A percentile compares a stretch with the other conserved stretches of the same genome.
Conservation (phyloP, 73 alveolate genomes). For the Tetrahymena borealis region DNA sequence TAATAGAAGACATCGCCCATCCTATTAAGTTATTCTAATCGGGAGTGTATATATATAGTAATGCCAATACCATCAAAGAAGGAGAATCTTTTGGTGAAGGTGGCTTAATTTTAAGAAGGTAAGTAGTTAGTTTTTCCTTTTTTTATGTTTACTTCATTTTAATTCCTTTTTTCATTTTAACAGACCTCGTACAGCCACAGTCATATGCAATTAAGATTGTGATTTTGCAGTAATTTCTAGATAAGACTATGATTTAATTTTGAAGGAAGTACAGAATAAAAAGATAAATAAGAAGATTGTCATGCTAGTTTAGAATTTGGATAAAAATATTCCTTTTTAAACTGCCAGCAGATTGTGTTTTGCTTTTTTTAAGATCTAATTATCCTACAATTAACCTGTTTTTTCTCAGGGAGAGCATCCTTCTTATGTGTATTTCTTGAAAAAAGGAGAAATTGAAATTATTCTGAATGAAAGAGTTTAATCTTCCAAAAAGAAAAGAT, state of each 20-base stretch:
- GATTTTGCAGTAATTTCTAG: not conserved
- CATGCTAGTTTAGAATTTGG: not conserved
- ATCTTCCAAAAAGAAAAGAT: not conserved
- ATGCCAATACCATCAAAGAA: not conserved
- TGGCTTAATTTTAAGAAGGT: not conserved
- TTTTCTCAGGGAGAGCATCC: not conserved
- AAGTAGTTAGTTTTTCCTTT: not conserved
- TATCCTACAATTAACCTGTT: not conserved
- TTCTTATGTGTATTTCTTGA: not conserved
- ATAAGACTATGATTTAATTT: not conserved
- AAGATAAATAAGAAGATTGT: not conserved
- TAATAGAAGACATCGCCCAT: not conserved
- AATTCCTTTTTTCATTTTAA: not conserved
- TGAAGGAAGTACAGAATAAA: not conserved
- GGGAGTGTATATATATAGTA: not conserved
- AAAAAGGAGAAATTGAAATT: not conserved
- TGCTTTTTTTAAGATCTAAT: not conserved
- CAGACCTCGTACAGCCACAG: not conserved
- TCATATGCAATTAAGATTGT: not conserved
- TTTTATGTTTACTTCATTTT: not conserved
- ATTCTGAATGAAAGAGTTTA: not conserved
- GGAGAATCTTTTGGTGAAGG: not conserved
- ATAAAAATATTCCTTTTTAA: not conserved
- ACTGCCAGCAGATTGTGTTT: not conserved
- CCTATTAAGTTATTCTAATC: not conserved